These are phyloP conservation scores for Melanopsichium pennsylvanicum DNA, from an alignment of 1,284 basidiomycete species.

Conservation along the genomic window DNA sequence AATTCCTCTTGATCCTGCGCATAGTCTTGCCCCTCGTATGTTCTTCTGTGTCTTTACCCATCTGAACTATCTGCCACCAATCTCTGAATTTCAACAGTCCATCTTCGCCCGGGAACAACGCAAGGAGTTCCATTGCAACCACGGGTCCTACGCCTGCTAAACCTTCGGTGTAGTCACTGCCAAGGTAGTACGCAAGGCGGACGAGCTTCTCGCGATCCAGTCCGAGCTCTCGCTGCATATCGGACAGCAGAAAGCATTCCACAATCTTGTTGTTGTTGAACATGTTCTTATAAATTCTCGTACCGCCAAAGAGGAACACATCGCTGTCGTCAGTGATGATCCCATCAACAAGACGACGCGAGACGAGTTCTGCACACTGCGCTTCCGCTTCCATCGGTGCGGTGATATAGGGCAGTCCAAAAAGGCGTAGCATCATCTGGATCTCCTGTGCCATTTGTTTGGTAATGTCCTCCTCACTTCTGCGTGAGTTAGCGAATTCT, in stretches of 20 bases:
- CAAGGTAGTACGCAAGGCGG: slow-evolving; percentile 88
- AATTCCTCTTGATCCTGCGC: slow-evolving; percentile 59
- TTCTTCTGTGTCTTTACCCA: slow-evolving; percentile 77
- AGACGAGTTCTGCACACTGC: slow-evolving; percentile 91
- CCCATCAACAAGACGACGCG: slow-evolving; percentile 87
- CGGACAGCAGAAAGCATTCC: slow-evolving; percentile 87
- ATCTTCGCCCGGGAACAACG: slow-evolving; percentile 68
- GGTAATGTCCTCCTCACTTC: slow-evolving; percentile 93
- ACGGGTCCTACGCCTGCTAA: slow-evolving; percentile 94
- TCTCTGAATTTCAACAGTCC: slow-evolving; percentile 85
- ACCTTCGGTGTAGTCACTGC: slow-evolving; percentile 97
- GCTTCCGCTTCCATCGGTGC: slow-evolving; percentile 99
- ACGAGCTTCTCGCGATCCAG: slow-evolving; percentile 87
- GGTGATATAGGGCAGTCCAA: slow-evolving; percentile 97
- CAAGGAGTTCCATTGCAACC: slow-evolving; percentile 81
- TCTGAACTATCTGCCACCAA: slow-evolving; percentile 97
- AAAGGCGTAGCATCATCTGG: slow-evolving; percentile 82
- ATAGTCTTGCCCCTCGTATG: slow-evolving; percentile 71
- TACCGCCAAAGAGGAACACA: slow-evolving; percentile 95
- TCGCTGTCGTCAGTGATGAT: slow-evolving; percentile 99
- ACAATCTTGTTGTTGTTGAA: slow-evolving; percentile 99
- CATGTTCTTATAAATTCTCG: slow-evolving; percentile 96
- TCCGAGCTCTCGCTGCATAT: slow-evolving; percentile 87
- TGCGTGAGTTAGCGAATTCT: slow-evolving; percentile 85
- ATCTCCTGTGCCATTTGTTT: slow-evolving; percentile 95